Conservation (phyloP, 345 rosid genomes). For the Euphorbia lathyris region DNA sequence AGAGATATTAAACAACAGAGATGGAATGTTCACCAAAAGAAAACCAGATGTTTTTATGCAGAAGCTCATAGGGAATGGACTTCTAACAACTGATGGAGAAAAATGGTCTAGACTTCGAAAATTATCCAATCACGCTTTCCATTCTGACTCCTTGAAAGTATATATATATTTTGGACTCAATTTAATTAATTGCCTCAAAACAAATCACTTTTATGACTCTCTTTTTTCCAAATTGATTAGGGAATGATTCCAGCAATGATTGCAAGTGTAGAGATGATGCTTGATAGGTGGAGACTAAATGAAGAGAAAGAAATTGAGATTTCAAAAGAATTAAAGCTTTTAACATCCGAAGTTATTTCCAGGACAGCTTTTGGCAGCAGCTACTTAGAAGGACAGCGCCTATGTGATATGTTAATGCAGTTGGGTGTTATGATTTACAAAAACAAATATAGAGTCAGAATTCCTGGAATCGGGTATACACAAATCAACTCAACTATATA, state of each 20-base stretch:
- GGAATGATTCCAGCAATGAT: slow-evolving; percentile 18
- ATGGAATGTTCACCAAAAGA: slow-evolving; percentile 11
- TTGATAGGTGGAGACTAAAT: slow-evolving; percentile 12
- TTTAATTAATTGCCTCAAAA: too few species aligned
- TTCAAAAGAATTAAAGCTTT: slow-evolving; percentile 8
- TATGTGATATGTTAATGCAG: slow-evolving; percentile 9
- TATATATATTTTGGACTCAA: too few species aligned
- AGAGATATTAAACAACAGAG: slow-evolving; percentile 17
- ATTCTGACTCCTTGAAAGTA: slow-evolving; percentile 23
- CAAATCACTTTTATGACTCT: not conserved
- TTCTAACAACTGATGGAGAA: slow-evolving; percentile 13
- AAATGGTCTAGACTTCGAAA: slow-evolving; percentile 25
- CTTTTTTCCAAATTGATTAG: not conserved
- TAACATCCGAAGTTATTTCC: slow-evolving; percentile 18
- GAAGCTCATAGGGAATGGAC: slow-evolving; percentile 16
- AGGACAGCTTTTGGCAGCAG: slow-evolving; percentile 20
- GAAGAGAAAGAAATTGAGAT: slow-evolving; percentile 13
- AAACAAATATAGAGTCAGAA: slow-evolving; percentile 6
- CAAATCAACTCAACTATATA: not conserved
- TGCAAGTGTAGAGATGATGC: slow-evolving; percentile 17
- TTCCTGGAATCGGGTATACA: slow-evolving; percentile 15
- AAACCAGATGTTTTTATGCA: not conserved
- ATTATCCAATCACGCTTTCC: slow-evolving; percentile 22
- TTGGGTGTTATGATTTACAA: not conserved
- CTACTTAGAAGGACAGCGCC: slow-evolving; percentile 10